These are phyloP conservation scores for Senna tora DNA, from an alignment of 306 rosid genomes.

Conservation along the genomic window DNA sequence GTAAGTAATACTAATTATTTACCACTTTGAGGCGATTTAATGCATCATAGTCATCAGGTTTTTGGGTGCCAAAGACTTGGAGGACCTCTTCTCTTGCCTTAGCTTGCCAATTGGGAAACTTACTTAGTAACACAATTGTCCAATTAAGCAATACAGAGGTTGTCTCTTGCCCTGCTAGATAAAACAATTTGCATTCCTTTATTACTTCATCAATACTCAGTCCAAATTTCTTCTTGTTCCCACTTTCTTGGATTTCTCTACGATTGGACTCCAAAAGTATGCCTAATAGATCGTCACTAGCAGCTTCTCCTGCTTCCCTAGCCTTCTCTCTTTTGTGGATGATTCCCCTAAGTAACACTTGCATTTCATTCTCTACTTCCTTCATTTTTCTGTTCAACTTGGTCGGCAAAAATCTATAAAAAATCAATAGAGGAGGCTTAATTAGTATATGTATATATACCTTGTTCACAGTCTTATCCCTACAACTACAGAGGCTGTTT, in stretches of 20 bases:
- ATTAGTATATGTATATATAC: no score
- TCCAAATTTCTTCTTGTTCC: constrained; percentile 8
- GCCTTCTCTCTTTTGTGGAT: background rate
- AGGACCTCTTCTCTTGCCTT: constrained; percentile 40
- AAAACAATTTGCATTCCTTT: constrained; percentile 45
- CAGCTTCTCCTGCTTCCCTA: background rate
- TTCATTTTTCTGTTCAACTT: background rate
- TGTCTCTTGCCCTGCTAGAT: constrained; percentile 48
- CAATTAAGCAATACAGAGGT: constrained; percentile 38
- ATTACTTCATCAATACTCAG: constrained; percentile 38
- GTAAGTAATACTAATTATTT: no score
- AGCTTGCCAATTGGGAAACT: constrained; percentile 39
- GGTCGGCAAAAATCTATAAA: background rate
- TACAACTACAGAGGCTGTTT: no score
- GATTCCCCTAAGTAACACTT: background rate
- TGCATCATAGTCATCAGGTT: constrained; percentile 33
- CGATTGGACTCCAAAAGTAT: constrained; percentile 10
- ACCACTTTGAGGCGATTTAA: constrained; percentile 30
- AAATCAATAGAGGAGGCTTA: no score
- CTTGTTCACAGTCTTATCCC: no score
- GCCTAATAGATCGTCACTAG: constrained; percentile 28
- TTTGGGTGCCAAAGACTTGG: constrained; percentile 24
- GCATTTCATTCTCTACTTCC: background rate
- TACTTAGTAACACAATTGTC: constrained; percentile 35
- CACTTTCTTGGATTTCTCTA: background rate